Evolutionary conservation across 148 eudicot genomes (phyloP).

Genomic region (Amaranthus cruentus): DNA sequence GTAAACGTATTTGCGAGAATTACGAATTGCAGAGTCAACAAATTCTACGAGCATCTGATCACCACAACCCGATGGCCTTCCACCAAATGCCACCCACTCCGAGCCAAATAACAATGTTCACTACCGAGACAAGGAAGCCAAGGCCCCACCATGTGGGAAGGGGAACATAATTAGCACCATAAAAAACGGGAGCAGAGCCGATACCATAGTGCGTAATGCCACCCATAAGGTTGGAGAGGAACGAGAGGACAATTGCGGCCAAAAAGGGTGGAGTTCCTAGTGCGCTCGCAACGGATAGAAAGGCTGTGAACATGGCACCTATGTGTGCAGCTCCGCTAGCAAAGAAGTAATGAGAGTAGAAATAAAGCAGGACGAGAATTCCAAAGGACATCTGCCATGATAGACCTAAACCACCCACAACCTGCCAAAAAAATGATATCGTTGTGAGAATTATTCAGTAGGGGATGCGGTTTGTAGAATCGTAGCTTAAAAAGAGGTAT

Average conservation of each 20-base stretch:
- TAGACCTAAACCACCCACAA: conserved; percentile 95
- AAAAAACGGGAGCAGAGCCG: conserved; percentile 94
- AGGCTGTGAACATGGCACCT: conserved; percentile 99
- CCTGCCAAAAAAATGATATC: conserved; percentile 41
- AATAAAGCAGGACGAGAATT: conserved; percentile 85
- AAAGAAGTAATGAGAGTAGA: conserved; percentile 96
- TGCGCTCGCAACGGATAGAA: conserved; percentile 90
- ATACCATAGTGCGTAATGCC: conserved; percentile 96
- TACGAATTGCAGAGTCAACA: conserved; percentile 24
- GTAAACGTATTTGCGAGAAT: conserved; percentile 13
- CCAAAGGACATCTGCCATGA: conserved; percentile 95
- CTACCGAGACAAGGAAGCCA: conserved; percentile 75
- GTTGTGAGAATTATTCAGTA: no score
- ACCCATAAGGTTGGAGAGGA: conserved; percentile 95
- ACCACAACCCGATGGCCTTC: conserved; percentile 92
- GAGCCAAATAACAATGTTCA: conserved; percentile 88
- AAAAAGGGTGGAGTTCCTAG: conserved; percentile 83
- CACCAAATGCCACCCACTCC: conserved; percentile 98
- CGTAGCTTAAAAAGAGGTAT: no score
- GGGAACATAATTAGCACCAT: conserved; percentile 91
- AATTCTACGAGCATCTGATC: conserved; percentile 25
- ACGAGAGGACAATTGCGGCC: conserved; percentile 82
- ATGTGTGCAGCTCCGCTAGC: conserved; percentile 99
- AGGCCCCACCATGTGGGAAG: conserved; percentile 96
- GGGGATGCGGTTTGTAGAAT: no score